A percentile compares a stretch with the other conserved stretches of the same genome.
Conservation (phyloP, 2,329 filamentous ascomycete species). For the Bipolaris victoriae region DNA sequence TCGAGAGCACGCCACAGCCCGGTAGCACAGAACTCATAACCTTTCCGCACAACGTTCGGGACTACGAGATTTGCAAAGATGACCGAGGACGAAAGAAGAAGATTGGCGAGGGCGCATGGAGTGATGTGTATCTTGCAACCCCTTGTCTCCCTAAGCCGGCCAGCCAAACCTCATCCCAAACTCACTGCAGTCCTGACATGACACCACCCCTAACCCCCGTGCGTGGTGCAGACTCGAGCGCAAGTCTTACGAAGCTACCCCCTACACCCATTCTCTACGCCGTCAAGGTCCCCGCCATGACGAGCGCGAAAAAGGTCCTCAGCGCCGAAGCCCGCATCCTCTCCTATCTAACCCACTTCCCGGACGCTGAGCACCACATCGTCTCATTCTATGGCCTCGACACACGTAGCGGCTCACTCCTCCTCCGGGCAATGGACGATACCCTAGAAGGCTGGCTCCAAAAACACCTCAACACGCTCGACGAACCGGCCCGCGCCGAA, state of each 20-base stretch:
- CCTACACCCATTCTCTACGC: conserved; percentile 35
- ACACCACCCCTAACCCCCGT: conserved; percentile 41
- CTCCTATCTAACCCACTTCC: conserved; percentile 41
- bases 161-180: conserved; percentile 4
- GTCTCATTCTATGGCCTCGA: conserved; percentile 46
- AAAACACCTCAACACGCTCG: conserved; percentile 36
- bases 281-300: conserved; percentile 43
- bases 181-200: conserved; percentile 13
- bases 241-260: conserved; percentile 16
- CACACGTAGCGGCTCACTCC: conserved; percentile 34
- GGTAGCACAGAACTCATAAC: conserved; percentile 30
- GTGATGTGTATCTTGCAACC: conserved; percentile 45
- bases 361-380: conserved; percentile 30
- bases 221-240: conserved; percentile 25
- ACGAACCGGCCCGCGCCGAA: conserved; percentile 36
- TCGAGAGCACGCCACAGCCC: conserved; percentile 27
- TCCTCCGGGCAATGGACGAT: conserved; percentile 42
- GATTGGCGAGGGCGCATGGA: conserved; percentile 46
- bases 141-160: conserved; percentile 26
- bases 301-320: conserved; percentile 41
- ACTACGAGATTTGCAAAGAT: conserved; percentile 36
- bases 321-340: conserved; percentile 41
- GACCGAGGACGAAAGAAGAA: conserved; percentile 34
- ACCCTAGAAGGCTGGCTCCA: conserved; percentile 44
- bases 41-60: conserved; percentile 33